A percentile compares a stretch with the other conserved stretches of the same genome.
These are phyloP conservation scores for Pinus albicaulis DNA, from an alignment of 75 land plant species.

Conservation along the genomic window DNA sequence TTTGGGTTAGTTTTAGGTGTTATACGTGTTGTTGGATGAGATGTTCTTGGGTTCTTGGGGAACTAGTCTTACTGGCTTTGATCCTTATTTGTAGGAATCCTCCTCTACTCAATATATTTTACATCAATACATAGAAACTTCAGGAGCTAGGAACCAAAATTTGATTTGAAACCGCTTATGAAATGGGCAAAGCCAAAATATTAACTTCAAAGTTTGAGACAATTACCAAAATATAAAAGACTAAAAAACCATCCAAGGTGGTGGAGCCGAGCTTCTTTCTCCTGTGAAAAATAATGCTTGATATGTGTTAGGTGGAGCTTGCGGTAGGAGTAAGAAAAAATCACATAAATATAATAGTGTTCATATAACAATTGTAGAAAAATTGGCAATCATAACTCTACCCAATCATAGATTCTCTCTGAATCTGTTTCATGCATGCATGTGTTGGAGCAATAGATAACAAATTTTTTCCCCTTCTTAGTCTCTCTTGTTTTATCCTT, in stretches of 20 bases:
- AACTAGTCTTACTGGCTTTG: neutral
- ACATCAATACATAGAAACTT: slow-evolving; percentile 40
- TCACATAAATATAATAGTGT: neutral
- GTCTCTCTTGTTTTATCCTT: too few relatives aligned
- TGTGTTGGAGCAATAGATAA: too few relatives aligned
- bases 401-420: too few relatives aligned
- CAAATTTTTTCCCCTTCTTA: too few relatives aligned
- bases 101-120: slow-evolving; percentile 42
- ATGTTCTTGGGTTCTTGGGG: too few relatives aligned
- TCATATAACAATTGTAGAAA: too few relatives aligned
- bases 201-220: slow-evolving; percentile 14
- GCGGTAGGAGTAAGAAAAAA: slow-evolving; percentile 22
- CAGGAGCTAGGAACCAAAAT: slow-evolving; percentile 26
- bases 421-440: too few relatives aligned
- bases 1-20: too few relatives aligned
- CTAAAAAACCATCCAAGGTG: neutral
- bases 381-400: too few relatives aligned
- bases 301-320: slow-evolving; percentile 35
- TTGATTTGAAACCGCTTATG: slow-evolving; percentile 45
- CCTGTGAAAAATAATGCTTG: slow-evolving; percentile 33
- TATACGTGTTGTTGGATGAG: too few relatives aligned
- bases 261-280: slow-evolving; percentile 30
- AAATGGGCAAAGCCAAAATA: slow-evolving; percentile 32
- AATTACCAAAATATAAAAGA: neutral
- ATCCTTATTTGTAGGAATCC: slow-evolving; percentile 25